phyloP scores from a whole-genome alignment of 1,284 basidiomycete genomes.

The Moesziomyces aphidis region DNA sequence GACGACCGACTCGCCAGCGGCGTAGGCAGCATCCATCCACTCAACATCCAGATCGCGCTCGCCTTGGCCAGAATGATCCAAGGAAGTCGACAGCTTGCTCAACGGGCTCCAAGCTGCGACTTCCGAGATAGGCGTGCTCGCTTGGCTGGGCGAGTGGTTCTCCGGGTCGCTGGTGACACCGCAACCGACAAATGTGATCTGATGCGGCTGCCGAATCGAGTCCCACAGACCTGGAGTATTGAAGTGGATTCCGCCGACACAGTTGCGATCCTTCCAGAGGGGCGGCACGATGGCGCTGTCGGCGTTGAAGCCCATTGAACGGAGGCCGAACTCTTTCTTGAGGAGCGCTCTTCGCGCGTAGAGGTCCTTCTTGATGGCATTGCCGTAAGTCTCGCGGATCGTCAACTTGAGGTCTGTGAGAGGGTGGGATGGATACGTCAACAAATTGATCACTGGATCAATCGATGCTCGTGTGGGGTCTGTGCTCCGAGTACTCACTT shows the following conservation, averaged over 20 bases:
- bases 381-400: constrained; percentile 25
- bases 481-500: constrained; percentile 1
- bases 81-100: constrained; percentile 4
- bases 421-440: not conserved
- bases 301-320: constrained; percentile 37
- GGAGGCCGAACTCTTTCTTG: constrained; percentile 31
- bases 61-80: not conserved
- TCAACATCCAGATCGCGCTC: constrained; percentile 32
- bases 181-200: constrained; percentile 33
- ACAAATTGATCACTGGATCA: not conserved
- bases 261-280: constrained; percentile 39
- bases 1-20: constrained; percentile 49
- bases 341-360: constrained; percentile 24
- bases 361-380: constrained; percentile 30
- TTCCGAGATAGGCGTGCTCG: constrained; percentile 3
- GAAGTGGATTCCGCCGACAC: constrained; percentile 43
- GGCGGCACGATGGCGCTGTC: constrained; percentile 37
- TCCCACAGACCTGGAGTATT: constrained; percentile 32
- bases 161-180: constrained; percentile 26
- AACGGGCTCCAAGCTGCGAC: constrained; percentile 9
- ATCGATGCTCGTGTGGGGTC: too few species aligned
- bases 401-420: constrained; percentile 24
- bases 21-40: constrained; percentile 52
- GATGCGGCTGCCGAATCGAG: constrained; percentile 27
- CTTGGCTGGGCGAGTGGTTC: constrained; percentile 15